Percentiles rank a stretch among this genome's conserved stretches.
Evolutionary conservation across 352 stramenopile species (phyloP).

Genomic region (Globisporangium nodosum): DNA sequence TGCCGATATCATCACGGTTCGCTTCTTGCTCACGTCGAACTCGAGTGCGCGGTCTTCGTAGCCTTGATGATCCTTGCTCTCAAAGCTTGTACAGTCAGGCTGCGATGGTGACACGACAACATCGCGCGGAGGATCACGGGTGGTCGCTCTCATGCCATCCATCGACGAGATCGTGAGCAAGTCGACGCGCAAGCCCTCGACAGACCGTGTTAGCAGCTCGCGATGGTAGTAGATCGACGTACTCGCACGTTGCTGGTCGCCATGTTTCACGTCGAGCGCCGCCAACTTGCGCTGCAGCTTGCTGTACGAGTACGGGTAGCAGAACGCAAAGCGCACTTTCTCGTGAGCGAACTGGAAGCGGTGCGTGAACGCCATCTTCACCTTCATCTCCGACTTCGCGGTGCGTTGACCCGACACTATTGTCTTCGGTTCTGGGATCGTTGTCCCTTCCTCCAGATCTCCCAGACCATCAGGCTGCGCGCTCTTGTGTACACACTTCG

Average conservation of each 20-base stretch:
- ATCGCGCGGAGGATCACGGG: no score
- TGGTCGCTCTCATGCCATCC: conserved; percentile 1
- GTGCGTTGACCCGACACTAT: neutral
- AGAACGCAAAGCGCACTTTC: conserved; percentile 65
- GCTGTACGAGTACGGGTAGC: conserved; percentile 67
- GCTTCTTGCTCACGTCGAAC: conserved; percentile 11
- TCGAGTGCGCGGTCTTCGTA: no score
- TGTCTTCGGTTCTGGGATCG: neutral
- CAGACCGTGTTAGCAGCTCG: conserved; percentile 52
- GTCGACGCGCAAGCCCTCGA: conserved; percentile 58
- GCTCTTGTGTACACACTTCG: neutral
- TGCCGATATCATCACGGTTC: conserved; percentile 53
- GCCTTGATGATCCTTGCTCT: no score
- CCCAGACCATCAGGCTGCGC: no score
- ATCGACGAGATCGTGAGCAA: conserved; percentile 60
- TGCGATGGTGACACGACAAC: no score
- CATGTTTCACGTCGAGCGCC: conserved; percentile 18
- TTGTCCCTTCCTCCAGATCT: no score
- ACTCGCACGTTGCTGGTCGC: neutral
- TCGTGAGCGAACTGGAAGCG: conserved; percentile 28
- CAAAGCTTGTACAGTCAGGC: no score
- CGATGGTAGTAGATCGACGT: conserved; percentile 68
- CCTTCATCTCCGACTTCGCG: conserved; percentile 28
- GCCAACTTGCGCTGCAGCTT: conserved; percentile 47
- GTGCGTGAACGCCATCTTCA: conserved; percentile 45